Evolutionary conservation across 768 basidiomycete species (phyloP).

Genomic region (Kwoniella shandongensis): DNA sequence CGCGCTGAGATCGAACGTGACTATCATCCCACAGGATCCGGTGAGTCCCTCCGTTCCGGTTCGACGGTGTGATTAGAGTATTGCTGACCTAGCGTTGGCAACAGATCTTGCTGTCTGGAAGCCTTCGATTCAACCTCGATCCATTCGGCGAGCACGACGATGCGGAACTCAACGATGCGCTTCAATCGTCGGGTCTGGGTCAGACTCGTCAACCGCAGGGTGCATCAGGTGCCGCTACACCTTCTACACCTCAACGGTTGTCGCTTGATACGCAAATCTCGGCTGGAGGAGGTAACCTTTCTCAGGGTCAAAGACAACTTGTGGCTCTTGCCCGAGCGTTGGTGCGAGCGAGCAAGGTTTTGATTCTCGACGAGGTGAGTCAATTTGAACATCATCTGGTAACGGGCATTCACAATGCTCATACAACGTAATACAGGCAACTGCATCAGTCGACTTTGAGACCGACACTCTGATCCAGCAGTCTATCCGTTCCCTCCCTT

Average conservation of each 20-base stretch:
- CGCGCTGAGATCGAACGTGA: constrained; percentile 62
- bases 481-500: constrained; percentile 58
- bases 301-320: constrained; percentile 65
- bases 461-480: constrained; percentile 64
- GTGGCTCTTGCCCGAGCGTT: constrained; percentile 64
- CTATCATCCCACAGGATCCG: constrained; percentile 65
- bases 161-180: constrained; percentile 45
- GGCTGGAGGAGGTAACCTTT: constrained; percentile 56
- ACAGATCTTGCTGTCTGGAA: constrained; percentile 61
- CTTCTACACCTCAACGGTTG: constrained; percentile 45
- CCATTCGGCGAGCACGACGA: constrained; percentile 64
- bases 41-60: constrained; percentile 3
- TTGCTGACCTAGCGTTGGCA: constrained; percentile 50
- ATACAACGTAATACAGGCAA: constrained; percentile 32
- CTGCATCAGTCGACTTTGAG: constrained; percentile 58
- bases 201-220: constrained; percentile 18
- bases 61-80: neutral
- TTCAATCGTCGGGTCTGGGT: constrained; percentile 45
- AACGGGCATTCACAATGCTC: neutral
- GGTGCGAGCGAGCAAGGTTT: constrained; percentile 61
- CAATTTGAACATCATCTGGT: neutral
- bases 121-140: constrained; percentile 58
- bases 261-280: constrained; percentile 52
- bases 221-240: constrained; percentile 31
- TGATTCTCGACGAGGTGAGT: constrained; percentile 62